These are phyloP conservation scores for Rhizopus delemar DNA, from an alignment of 371 early-diverging fungal species.

Conservation along the genomic window DNA sequence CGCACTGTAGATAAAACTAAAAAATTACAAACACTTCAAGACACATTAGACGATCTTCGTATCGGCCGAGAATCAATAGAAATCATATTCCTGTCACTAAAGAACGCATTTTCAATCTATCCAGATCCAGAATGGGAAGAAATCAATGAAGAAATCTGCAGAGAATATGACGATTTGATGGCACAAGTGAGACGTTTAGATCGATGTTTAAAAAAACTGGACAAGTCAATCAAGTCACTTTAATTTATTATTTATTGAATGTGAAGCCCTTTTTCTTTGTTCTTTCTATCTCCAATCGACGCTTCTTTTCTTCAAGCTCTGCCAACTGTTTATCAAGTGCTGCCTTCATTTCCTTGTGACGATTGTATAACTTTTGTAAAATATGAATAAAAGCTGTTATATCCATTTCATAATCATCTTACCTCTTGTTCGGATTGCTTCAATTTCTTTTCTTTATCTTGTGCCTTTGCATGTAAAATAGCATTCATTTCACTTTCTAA, in stretches of 20 bases:
- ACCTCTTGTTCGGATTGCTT: conserved; percentile 95
- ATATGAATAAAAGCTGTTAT: background rate
- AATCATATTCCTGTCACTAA: conserved; percentile 21
- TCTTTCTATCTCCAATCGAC: conserved; percentile 84
- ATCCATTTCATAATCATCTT: conserved; percentile 11
- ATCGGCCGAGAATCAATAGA: conserved; percentile 24
- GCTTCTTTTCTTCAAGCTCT: conserved; percentile 93
- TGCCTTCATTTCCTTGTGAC: conserved; percentile 95
- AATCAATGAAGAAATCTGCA: conserved; percentile 21
- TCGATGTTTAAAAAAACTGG: conserved; percentile 21
- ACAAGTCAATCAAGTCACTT: conserved; percentile 17
- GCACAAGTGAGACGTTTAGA: conserved; percentile 29
- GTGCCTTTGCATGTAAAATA: conserved; percentile 96
- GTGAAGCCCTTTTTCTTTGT: conserved; percentile 75
- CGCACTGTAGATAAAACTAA: background rate
- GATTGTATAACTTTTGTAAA: conserved; percentile 70
- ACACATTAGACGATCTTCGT: conserved; percentile 16
- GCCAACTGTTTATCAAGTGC: conserved; percentile 88
- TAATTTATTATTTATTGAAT: conserved; percentile 50
- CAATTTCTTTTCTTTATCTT: conserved; percentile 94
- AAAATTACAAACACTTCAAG: conserved; percentile 14
- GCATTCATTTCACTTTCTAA: conserved; percentile 98
- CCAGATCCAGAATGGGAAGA: conserved; percentile 17
- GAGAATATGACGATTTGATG: conserved; percentile 28
- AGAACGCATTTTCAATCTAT: conserved; percentile 22